Conservation (phyloP, 2,329 filamentous ascomycete genomes). For the Aureobasidium mangrovei region DNA sequence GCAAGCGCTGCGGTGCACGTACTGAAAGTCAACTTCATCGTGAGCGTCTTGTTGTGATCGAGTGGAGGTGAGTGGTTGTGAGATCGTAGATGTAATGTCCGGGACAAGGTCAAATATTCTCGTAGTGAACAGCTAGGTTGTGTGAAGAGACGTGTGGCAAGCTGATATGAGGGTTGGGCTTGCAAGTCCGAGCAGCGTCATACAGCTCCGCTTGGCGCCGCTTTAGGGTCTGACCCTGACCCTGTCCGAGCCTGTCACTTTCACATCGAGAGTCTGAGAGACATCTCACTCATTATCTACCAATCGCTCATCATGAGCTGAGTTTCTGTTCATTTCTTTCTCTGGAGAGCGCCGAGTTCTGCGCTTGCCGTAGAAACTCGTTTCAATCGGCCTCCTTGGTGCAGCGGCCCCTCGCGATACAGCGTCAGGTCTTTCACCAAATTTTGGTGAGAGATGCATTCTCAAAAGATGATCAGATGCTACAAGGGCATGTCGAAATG, state of each 20-base stretch:
- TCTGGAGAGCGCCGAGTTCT: no score
- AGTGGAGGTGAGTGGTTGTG: neutral
- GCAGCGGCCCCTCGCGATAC: no score
- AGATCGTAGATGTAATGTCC: neutral
- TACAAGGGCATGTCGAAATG: no score
- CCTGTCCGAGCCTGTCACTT: neutral
- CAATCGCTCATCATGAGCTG: no score
- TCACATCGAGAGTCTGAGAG: no score
- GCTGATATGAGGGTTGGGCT: constrained; percentile 5
- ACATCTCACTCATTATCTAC: no score
- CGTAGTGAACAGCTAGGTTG: neutral
- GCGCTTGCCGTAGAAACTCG: no score
- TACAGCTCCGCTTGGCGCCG: constrained; percentile 1
- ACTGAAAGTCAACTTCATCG: constrained; percentile 67
- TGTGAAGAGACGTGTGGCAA: constrained; percentile 1
- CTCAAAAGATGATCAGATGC: no score
- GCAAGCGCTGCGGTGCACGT: constrained; percentile 18
- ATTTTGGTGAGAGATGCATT: no score
- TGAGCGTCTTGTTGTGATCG: neutral
- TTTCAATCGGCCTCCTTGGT: no score
- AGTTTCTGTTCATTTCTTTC: no score
- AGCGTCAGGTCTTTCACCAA: no score
- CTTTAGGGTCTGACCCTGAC: neutral
- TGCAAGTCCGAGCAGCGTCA: constrained; percentile 7
- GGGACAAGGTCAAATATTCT: neutral